These are phyloP conservation scores for Eremomyces bilateralis DNA, from an alignment of 495 filamentous ascomycete species.

Conservation along the genomic window DNA sequence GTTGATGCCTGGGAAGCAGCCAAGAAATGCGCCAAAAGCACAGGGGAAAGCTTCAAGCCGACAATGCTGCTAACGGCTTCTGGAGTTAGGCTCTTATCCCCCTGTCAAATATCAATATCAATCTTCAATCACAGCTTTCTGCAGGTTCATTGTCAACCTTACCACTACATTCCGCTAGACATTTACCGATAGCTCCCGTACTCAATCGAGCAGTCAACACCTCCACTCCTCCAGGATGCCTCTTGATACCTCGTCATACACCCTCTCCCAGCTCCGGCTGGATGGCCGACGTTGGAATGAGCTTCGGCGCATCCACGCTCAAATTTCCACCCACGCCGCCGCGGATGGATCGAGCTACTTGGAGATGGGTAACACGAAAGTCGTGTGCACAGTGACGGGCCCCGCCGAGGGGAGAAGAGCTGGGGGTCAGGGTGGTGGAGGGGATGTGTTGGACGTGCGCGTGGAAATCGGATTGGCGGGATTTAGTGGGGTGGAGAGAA, in stretches of 20 bases:
- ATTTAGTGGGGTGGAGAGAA: slow-evolving; percentile 73
- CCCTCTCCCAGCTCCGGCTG: slow-evolving; percentile 66
- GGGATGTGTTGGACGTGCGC: slow-evolving; percentile 37
- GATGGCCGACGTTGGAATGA: slow-evolving; percentile 98
- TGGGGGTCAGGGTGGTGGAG: slow-evolving; percentile 23
- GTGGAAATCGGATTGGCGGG: slow-evolving; percentile 73
- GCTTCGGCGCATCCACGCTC: slow-evolving; percentile 66
- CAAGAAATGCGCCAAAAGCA: no score
- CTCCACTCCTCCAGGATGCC: slow-evolving; percentile 65
- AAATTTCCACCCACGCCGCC: slow-evolving; percentile 75
- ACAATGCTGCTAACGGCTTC: no score
- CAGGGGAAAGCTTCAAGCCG: no score
- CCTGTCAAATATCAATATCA: no score
- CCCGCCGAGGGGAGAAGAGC: slow-evolving; percentile 40
- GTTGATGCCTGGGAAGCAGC: no score
- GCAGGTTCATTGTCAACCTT: no score
- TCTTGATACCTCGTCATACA: slow-evolving; percentile 76
- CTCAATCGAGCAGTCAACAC: no score
- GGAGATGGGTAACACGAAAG: slow-evolving; percentile 89
- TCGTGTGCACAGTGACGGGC: slow-evolving; percentile 78
- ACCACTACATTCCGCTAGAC: no score
- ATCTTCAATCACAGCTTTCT: no score
- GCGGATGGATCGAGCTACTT: slow-evolving; percentile 81
- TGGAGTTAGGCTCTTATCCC: no score
- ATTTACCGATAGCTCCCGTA: no score